A percentile compares a stretch with the other conserved stretches of the same genome.
These are phyloP conservation scores for Eudorina sp. DNA, from an alignment of 139 green algal genomes.

Conservation along the genomic window DNA sequence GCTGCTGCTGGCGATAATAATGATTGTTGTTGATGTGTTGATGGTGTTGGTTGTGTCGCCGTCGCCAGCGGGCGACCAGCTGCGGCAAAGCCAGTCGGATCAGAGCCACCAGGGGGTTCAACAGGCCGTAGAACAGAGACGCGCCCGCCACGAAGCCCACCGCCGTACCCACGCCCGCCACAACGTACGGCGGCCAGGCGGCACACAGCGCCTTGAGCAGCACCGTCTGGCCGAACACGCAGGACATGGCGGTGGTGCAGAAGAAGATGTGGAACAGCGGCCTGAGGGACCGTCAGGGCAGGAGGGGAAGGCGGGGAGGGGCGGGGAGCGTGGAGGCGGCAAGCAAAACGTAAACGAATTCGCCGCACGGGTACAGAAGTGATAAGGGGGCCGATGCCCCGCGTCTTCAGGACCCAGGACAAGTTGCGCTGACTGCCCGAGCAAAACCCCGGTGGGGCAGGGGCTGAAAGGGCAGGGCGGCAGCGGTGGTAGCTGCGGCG, in stretches of 20 bases:
- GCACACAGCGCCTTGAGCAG: not conserved
- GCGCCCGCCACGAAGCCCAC: conserved; percentile 19
- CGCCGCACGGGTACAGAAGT: not conserved
- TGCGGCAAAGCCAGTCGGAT: not conserved
- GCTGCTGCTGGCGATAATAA: conserved; percentile 5
- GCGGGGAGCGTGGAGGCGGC: not conserved
- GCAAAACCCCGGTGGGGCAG: too few relatives aligned
- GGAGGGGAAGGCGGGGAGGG: not conserved
- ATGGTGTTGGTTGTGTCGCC: not conserved
- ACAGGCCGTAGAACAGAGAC: conserved; percentile 38
- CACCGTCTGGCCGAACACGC: conserved; percentile 20
- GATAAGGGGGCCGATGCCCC: not conserved
- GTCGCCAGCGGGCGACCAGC: not conserved
- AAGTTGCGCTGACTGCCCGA: too few relatives aligned
- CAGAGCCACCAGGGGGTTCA: conserved; percentile 3
- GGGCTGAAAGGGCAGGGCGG: too few relatives aligned
- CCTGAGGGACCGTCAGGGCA: not conserved
- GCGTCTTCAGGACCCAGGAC: not conserved
- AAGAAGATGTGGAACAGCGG: conserved; percentile 30
- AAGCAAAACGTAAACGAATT: not conserved
- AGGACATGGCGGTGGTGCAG: not conserved
- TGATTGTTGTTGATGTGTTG: not conserved
- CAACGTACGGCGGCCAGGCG: not conserved
- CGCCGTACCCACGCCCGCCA: conserved; percentile 7
- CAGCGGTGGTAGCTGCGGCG: too few relatives aligned